Conservation (phyloP, 805 yeast genomes). For the Candida bentonensis region DNA sequence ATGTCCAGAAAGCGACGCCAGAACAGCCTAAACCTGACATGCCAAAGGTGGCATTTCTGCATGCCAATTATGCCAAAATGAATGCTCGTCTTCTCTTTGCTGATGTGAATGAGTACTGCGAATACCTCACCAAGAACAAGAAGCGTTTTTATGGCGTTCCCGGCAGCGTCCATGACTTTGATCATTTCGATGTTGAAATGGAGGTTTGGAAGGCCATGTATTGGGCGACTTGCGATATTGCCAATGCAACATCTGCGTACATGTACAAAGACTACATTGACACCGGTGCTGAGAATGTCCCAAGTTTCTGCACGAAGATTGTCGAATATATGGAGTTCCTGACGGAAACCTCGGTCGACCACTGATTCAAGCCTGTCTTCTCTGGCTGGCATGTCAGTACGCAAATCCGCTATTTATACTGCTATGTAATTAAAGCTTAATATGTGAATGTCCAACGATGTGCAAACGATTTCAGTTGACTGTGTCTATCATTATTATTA, state of each 20-base stretch:
- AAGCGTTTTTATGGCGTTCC: slow-evolving; percentile 3
- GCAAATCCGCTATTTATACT: too few species aligned
- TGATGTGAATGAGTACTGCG: slow-evolving; percentile 15
- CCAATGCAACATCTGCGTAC: not conserved
- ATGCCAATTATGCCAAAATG: slow-evolving; percentile 1
- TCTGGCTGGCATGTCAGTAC: too few species aligned
- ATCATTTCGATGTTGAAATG: slow-evolving; percentile 32
- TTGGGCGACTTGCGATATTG: slow-evolving; percentile 1
- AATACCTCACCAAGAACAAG: slow-evolving; percentile 1
- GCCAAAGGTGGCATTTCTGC: not conserved
- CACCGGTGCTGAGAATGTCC: not conserved
- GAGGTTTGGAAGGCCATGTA: not conserved
- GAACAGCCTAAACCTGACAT: not conserved
- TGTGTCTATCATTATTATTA: too few species aligned
- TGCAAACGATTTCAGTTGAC: too few species aligned
- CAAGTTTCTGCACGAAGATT: not conserved
- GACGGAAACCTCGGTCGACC: not conserved
- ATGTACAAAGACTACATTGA: slow-evolving; percentile 1
- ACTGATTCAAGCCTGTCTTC: too few species aligned
- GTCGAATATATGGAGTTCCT: not conserved
- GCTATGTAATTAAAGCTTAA: too few species aligned
- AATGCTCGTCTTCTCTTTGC: slow-evolving; percentile 25
- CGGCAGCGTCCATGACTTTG: slow-evolving; percentile 36
- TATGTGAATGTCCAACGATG: too few species aligned
- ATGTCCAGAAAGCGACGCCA: not conserved